Conservation (phyloP, 257 asterid genomes). For the Solanum lignicaule region DNA sequence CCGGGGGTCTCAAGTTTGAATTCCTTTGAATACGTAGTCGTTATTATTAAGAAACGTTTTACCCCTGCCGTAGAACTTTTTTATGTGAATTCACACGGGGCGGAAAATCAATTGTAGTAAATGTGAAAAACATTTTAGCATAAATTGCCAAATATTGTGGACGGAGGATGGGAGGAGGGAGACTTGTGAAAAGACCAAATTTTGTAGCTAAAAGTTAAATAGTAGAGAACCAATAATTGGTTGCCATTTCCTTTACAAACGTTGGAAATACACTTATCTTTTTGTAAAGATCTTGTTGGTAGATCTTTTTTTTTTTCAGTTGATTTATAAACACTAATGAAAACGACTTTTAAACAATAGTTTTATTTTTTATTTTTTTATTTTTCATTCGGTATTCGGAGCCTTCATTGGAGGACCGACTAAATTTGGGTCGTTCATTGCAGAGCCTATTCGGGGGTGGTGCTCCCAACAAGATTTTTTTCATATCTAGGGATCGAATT, state of each 20-base stretch:
- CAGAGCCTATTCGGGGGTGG: fast-evolving
- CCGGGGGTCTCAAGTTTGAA: no score
- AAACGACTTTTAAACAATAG: background rate
- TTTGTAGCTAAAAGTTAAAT: background rate
- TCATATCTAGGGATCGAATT: no score
- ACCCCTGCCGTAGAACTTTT: no score
- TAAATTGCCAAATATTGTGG: background rate
- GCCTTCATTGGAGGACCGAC: fast-evolving
- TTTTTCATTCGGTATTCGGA: no score
- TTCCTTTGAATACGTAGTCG: no score
- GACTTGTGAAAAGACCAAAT: background rate
- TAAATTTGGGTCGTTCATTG: fast-evolving
- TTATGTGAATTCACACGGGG: no score
- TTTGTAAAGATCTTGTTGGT: background rate
- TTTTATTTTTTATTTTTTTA: no score
- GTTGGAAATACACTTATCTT: background rate
- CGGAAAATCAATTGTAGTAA: no score
- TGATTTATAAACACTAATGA: background rate
- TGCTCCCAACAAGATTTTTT: no score
- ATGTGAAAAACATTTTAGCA: background rate
- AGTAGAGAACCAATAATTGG: background rate
- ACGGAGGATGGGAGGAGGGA: background rate
- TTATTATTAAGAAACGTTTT: no score
- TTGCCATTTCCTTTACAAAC: background rate
- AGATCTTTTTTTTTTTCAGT: background rate